Percentiles rank a stretch among this genome's conserved stretches.
Evolutionary conservation across 129 eudicot genomes (phyloP).

Genomic region (Pittosporum tobira): DNA sequence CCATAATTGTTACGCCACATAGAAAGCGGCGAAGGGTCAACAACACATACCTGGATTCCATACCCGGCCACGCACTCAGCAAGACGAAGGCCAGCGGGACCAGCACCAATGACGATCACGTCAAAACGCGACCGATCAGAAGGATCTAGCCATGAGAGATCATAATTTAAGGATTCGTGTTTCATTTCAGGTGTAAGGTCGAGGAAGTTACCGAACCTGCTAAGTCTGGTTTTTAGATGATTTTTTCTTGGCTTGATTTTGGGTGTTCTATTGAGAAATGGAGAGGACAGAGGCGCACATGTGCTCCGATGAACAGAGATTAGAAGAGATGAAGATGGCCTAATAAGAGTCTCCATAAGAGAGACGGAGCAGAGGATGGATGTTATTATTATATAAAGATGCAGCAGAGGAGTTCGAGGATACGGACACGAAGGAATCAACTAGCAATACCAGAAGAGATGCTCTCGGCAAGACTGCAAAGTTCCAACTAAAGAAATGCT

Average conservation of each 20-base stretch:
- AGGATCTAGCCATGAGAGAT: conserved; percentile 46
- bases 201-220: conserved; percentile 53
- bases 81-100: conserved; percentile 79
- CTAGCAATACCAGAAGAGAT: neutral
- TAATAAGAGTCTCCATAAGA: conserved; percentile 44
- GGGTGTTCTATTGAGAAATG: conserved; percentile 16
- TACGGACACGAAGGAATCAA: conserved; percentile 10
- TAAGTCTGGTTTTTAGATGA: conserved; percentile 22
- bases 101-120: conserved; percentile 59
- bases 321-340: conserved; percentile 28
- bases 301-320: conserved; percentile 7
- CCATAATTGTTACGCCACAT: conserved; percentile 87
- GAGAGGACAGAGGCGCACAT: conserved; percentile 19
- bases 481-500: neutral
- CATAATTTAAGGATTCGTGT: conserved; percentile 27
- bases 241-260: conserved; percentile 3
- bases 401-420: neutral
- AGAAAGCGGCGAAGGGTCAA: conserved; percentile 66
- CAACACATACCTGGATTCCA: conserved; percentile 58
- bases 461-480: neutral
- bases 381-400: neutral
- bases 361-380: neutral
- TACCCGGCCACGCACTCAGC: conserved; percentile 43
- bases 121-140: conserved; percentile 31
- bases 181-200: conserved; percentile 52